Conservation (phyloP, 306 rosid genomes). For the Neltuma alba region DNA sequence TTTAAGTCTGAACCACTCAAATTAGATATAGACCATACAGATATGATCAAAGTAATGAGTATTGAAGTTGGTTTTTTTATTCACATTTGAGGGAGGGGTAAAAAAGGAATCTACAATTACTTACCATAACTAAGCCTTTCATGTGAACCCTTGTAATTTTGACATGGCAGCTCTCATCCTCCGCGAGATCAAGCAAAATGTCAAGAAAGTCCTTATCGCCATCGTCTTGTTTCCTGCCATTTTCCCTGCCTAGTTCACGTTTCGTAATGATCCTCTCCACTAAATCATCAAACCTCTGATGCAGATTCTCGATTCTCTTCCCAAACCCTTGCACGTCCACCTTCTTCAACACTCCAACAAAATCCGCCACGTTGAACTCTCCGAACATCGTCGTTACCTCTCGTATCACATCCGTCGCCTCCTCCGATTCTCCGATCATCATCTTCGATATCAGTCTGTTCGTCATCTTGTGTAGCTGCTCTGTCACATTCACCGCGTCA, state of each 20-base stretch:
- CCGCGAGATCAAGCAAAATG: not conserved
- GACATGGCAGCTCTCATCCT: not conserved
- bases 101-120: not conserved
- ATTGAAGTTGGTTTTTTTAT: no score
- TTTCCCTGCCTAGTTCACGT: conserved; percentile 6
- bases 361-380: conserved; percentile 31
- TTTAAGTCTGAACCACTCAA: no score
- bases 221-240: not conserved
- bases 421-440: no score
- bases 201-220: not conserved
- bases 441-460: no score
- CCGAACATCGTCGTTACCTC: conserved; percentile 29
- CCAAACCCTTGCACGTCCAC: conserved; percentile 30
- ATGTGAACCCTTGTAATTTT: not conserved
- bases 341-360: conserved; percentile 14
- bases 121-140: not conserved
- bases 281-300: conserved; percentile 21
- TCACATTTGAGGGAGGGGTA: no score
- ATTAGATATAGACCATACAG: no score
- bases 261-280: conserved; percentile 35
- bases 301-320: conserved; percentile 33
- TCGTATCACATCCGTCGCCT: conserved; percentile 16
- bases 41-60: no score
- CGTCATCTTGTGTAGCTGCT: no score
- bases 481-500: no score